A percentile compares a stretch with the other conserved stretches of the same genome.
Conservation (phyloP, 169 alveolate genomes). For the Plasmodium inui region DNA sequence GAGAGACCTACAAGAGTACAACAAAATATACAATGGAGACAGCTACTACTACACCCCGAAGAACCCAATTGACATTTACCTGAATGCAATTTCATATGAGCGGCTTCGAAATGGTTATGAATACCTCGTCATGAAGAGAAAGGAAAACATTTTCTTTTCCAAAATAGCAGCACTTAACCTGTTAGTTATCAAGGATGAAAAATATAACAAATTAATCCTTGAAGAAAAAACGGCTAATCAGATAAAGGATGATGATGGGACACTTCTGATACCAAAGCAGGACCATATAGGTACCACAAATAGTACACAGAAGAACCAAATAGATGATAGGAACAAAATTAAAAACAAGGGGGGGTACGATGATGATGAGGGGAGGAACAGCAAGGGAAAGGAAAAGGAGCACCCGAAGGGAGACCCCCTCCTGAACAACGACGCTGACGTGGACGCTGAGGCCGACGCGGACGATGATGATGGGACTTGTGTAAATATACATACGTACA, state of each 20-base stretch:
- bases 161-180: constrained; percentile 66
- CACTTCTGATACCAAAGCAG: not conserved
- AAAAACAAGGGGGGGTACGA: not conserved
- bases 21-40: constrained; percentile 15
- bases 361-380: not conserved
- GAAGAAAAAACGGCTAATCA: not conserved
- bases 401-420: too few species aligned
- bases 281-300: not conserved
- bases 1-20: constrained; percentile 65
- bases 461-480: constrained; percentile 2
- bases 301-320: not conserved
- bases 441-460: not conserved
- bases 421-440: too few species aligned
- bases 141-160: constrained; percentile 52
- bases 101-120: constrained; percentile 46
- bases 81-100: constrained; percentile 56
- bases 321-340: not conserved
- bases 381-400: not conserved
- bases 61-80: constrained; percentile 27
- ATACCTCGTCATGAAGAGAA: constrained; percentile 27
- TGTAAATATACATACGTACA: constrained; percentile 58
- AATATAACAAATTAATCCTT: constrained; percentile 22
- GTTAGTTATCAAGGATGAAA: constrained; percentile 37
- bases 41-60: constrained; percentile 27
- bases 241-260: constrained; percentile 7